Percentiles rank a stretch among this genome's conserved stretches.
Conservation (phyloP, 2,329 filamentous ascomycete species). For the Paramyrothecium roridum region DNA sequence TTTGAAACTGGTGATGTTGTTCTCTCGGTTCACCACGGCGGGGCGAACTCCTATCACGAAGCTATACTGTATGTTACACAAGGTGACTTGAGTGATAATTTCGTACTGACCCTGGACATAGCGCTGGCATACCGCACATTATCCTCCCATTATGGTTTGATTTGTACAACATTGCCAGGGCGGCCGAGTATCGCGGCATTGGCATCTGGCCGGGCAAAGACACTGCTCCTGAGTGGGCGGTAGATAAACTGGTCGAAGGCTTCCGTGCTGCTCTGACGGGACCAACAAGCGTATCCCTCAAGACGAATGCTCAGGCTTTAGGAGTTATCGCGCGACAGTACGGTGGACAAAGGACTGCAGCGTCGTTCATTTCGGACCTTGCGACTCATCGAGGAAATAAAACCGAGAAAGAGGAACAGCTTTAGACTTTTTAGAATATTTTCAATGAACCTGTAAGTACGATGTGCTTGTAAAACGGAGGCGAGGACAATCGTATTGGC, state of each 20-base stretch:
- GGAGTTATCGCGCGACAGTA: neutral
- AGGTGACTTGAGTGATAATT: neutral
- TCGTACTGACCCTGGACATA: neutral
- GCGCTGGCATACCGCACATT: constrained; percentile 39
- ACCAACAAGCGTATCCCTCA: constrained; percentile 3
- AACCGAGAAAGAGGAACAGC: too few relatives aligned
- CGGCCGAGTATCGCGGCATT: constrained; percentile 36
- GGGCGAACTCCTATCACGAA: constrained; percentile 15
- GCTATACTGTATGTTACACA: constrained; percentile 8
- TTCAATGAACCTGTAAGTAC: too few relatives aligned
- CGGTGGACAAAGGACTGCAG: too few relatives aligned
- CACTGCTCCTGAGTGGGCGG: constrained; percentile 23
- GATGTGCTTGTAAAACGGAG: too few relatives aligned
- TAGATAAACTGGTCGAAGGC: constrained; percentile 17
- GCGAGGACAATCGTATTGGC: too few relatives aligned
- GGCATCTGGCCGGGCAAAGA: constrained; percentile 32
- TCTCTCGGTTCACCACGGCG: constrained; percentile 15
- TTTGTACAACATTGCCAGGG: constrained; percentile 36
- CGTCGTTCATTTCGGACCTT: too few relatives aligned
- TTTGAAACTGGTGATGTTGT: constrained; percentile 23
- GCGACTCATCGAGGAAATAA: too few relatives aligned
- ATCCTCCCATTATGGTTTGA: constrained; percentile 42
- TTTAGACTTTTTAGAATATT: too few relatives aligned
- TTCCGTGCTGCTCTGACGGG: constrained; percentile 17
- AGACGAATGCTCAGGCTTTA: constrained; percentile 7